These are phyloP conservation scores for Botrytis medusae DNA, from an alignment of 2,329 filamentous ascomycete species.

Conservation along the genomic window DNA sequence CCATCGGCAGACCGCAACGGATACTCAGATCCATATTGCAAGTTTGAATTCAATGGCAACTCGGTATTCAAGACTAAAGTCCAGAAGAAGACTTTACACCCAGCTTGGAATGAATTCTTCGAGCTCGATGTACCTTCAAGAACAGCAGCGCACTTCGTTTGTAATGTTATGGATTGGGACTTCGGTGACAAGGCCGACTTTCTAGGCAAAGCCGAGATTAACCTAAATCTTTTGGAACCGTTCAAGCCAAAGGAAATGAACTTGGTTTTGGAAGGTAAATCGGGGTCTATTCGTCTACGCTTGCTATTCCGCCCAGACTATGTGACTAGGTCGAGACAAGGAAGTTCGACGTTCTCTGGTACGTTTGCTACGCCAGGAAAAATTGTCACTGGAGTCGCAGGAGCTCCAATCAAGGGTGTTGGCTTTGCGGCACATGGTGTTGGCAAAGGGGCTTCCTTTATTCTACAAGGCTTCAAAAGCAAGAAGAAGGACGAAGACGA, in stretches of 20 bases:
- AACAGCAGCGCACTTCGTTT: constrained; percentile 78
- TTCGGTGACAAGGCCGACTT: constrained; percentile 94
- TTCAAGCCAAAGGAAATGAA: constrained; percentile 77
- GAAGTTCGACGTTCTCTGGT: constrained; percentile 88
- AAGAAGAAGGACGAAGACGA: constrained; percentile 57
- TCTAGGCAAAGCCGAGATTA: constrained; percentile 74
- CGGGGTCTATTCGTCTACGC: constrained; percentile 76
- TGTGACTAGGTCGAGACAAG: constrained; percentile 80
- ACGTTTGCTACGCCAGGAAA: constrained; percentile 85
- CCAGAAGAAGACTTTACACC: constrained; percentile 94
- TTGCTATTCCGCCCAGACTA: constrained; percentile 93
- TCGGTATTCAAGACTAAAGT: constrained; percentile 94
- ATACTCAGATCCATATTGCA: constrained; percentile 95
- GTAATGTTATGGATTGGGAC: constrained; percentile 92
- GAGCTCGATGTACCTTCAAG: constrained; percentile 80
- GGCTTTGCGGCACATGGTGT: constrained; percentile 68
- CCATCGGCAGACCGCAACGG: constrained; percentile 94
- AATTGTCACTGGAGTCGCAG: constrained; percentile 77
- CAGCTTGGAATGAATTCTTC: constrained; percentile 95
- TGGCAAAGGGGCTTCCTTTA: constrained; percentile 85
- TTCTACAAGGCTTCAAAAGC: constrained; percentile 78
- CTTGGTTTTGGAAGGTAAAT: constrained; percentile 82
- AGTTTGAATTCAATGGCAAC: constrained; percentile 85
- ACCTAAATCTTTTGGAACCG: constrained; percentile 77
- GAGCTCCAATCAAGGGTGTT: constrained; percentile 90